A percentile compares a stretch with the other conserved stretches of the same genome.
Conservation (phyloP, 179 eudicot species). For the Silene noctiflora region DNA sequence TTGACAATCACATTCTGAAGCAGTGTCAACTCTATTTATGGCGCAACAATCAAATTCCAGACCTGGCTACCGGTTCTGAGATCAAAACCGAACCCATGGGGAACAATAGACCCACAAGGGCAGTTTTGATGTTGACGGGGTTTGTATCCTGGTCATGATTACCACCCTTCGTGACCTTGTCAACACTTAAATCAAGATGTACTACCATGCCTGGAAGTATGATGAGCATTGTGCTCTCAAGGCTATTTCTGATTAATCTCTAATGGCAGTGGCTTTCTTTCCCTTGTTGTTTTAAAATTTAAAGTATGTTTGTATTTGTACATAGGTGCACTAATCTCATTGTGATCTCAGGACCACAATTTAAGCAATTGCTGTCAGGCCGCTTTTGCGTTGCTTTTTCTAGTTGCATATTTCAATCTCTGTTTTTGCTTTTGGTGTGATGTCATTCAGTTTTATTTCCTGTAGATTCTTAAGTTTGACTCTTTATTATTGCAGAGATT, state of each 20-base stretch:
- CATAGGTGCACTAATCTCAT: not conserved
- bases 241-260: not conserved
- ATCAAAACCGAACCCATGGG: no score
- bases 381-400: not conserved
- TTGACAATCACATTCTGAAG: no score
- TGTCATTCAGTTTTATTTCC: not conserved
- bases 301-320: not conserved
- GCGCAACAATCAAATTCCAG: no score
- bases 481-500: conserved; percentile 40
- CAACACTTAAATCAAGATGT: no score
- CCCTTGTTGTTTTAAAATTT: not conserved
- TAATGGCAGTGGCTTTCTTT: not conserved
- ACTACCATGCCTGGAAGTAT: not conserved
- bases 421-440: not conserved
- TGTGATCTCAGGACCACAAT: not conserved
- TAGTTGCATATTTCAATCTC: not conserved
- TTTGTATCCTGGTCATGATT: no score
- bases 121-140: no score
- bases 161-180: no score
- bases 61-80: no score
- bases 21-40: no score
- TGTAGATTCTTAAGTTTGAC: not conserved
- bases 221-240: not conserved
- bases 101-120: no score
- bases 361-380: not conserved